Evolutionary conservation across 2,329 filamentous ascomycete genomes (phyloP), one percentile per base, ranked within the genome.

Genomic region (Colletotrichum lini): DNA sequence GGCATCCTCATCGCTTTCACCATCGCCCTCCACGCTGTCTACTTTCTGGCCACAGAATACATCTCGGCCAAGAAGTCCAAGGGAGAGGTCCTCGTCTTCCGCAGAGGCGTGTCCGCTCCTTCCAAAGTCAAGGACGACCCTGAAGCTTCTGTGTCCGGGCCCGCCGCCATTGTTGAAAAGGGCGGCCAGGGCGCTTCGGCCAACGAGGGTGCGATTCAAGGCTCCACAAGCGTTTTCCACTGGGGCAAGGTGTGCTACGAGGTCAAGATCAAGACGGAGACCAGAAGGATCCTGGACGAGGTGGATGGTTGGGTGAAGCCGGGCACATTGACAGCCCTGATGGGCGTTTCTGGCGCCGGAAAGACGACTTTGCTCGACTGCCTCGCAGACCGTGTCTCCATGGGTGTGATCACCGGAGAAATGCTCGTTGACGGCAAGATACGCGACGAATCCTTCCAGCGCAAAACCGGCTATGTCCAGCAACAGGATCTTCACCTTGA

Each of bases 221-320:
- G 26, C 16, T 89, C 92, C 76, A 91, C 88, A 13, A 88, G 90
- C 26, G 88, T 92, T 72, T 92, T 93, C 82, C 89, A 90, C 74
- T 93, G 91, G 91, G 83, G 87, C 70, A 84, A 91, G 74, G 88
- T 93, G 4, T 91, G 89, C 79, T 93, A 93, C 76, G 91, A 93
- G 74, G 92, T 93, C 77, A 88, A 88, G 74, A 91, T 93, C 79
- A 72, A 73, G 65, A 92, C 92, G 78, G 86, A 92, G 72, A 79
- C 83, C 8, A 86, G 91, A 35, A 86, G 90, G 35, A 89, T 94
- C 76, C 80, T 93, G 49, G 88, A 93, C 71, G 84, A 92, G 67
- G 89, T 93, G 10, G 89, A 92, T 75, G 91, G 91, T n/a, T 92
- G 90, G 89, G 90, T 93, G 72, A 92, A 92, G 78, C 90, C 91